phyloP scores from a whole-genome alignment of 805 yeast genomes.

The Saturnispora besseyi region DNA sequence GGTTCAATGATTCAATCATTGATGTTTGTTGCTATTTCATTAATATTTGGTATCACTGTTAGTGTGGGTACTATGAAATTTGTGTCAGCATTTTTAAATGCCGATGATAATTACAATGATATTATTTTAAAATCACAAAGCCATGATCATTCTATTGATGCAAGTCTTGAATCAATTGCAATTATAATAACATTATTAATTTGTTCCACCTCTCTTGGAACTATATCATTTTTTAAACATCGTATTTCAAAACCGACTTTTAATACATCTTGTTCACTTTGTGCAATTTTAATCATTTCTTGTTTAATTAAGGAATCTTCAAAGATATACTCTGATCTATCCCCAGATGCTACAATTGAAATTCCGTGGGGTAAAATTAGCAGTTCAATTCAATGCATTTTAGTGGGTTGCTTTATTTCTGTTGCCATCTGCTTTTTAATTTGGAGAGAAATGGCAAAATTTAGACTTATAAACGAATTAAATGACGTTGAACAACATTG shows the following conservation, averaged over 20 bases:
- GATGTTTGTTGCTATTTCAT: conserved; percentile 46
- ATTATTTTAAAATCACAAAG: background rate
- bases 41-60: conserved; percentile 33
- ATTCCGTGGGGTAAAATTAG: conserved; percentile 47
- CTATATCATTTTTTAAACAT: conserved; percentile 62
- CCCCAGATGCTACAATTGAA: conserved; percentile 24
- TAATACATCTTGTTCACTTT: conserved; percentile 73
- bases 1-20: conserved; percentile 77
- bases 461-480: background rate
- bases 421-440: conserved; percentile 51
- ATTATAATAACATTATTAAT: conserved; percentile 13
- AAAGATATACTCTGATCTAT: conserved; percentile 46
- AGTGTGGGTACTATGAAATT: conserved; percentile 6
- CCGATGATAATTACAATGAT: background rate
- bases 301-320: conserved; percentile 57
- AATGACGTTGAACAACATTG: conserved; percentile 29
- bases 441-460: conserved; percentile 28
- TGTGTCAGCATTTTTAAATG: conserved; percentile 3
- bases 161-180: background rate
- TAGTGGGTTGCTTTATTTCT: conserved; percentile 51
- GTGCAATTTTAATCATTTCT: conserved; percentile 61
- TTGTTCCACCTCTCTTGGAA: conserved; percentile 50
- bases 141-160: background rate
- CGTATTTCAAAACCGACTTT: conserved; percentile 58
- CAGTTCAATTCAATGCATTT: conserved; percentile 49